phyloP scores from a whole-genome alignment of 768 basidiomycete species.

The Lactifluus hygrophoroides region DNA sequence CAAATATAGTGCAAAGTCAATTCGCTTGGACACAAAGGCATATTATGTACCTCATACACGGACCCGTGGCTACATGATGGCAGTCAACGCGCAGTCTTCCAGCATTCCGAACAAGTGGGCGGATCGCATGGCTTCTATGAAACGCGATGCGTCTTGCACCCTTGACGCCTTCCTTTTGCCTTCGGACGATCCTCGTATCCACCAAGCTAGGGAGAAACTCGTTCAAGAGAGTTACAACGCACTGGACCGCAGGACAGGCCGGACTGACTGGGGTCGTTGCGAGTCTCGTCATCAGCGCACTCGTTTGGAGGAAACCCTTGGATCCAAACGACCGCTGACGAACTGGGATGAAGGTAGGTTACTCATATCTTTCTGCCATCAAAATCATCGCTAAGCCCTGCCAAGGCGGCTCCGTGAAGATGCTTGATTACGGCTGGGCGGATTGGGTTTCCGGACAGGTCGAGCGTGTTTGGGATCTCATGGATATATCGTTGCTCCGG shows the following conservation, averaged over 20 bases:
- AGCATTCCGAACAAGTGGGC: conserved; percentile 64
- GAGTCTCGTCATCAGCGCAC: conserved; percentile 88
- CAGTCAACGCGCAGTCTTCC: conserved; percentile 57
- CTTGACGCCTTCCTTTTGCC: conserved; percentile 89
- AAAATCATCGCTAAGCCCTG: background rate
- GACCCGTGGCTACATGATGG: conserved; percentile 80
- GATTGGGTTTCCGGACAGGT: conserved; percentile 93
- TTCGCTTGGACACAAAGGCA: conserved; percentile 75
- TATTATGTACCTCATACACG: conserved; percentile 96
- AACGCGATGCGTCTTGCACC: conserved; percentile 80
- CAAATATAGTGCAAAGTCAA: conserved; percentile 62
- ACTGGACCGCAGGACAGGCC: conserved; percentile 58
- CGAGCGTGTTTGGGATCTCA: conserved; percentile 89
- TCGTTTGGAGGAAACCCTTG: conserved; percentile 74
- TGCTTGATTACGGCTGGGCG: conserved; percentile 86
- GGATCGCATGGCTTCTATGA: conserved; percentile 50
- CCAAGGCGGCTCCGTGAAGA: conserved; percentile 70
- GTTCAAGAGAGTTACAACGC: conserved; percentile 59
- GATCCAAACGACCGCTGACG: conserved; percentile 77
- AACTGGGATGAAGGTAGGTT: conserved; percentile 85
- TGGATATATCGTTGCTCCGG: conserved; percentile 85
- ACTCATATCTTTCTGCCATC: conserved; percentile 2
- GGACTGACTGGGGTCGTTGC: conserved; percentile 87
- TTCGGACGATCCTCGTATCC: conserved; percentile 86
- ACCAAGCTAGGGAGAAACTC: conserved; percentile 79